Evolutionary conservation across 305 asterid species (phyloP).

Genomic region (Nicotiana rustica): DNA sequence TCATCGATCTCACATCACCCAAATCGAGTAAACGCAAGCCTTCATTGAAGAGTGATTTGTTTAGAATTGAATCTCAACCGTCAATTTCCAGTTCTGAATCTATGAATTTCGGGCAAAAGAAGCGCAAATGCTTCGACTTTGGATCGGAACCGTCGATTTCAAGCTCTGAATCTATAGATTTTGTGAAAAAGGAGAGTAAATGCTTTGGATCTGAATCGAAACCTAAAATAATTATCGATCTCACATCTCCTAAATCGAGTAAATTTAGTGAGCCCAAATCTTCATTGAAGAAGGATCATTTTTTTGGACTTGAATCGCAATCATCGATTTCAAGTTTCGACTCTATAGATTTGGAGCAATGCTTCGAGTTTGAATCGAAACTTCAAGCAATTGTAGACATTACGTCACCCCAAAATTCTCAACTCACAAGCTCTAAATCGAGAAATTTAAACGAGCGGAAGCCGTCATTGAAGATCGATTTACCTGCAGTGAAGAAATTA

Average conservation of each 20-base stretch:
- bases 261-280: conserved; percentile 39
- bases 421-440: not conserved
- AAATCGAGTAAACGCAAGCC: conserved; percentile 40
- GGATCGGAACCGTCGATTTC: not conserved
- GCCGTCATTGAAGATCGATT: conserved; percentile 41
- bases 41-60: conserved; percentile 30
- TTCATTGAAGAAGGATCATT: conserved; percentile 29
- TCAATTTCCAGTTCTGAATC: not conserved
- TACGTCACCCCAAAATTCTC: not conserved
- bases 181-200: not conserved
- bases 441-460: conserved; percentile 32
- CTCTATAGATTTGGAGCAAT: not conserved
- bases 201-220: conserved; percentile 32
- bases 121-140: conserved; percentile 21
- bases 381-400: conserved; percentile 35
- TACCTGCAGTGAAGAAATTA: conserved; percentile 43
- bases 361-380: conserved; percentile 31
- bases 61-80: not conserved
- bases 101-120: not conserved
- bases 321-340: conserved; percentile 9
- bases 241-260: conserved; percentile 27
- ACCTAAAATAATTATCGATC: conserved; percentile 36
- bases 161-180: not conserved
- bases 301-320: not conserved
- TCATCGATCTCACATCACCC: conserved; percentile 33